phyloP scores from a whole-genome alignment of 225 moss, liverwort and hornwort species.

The Physcomitrium patens region DNA sequence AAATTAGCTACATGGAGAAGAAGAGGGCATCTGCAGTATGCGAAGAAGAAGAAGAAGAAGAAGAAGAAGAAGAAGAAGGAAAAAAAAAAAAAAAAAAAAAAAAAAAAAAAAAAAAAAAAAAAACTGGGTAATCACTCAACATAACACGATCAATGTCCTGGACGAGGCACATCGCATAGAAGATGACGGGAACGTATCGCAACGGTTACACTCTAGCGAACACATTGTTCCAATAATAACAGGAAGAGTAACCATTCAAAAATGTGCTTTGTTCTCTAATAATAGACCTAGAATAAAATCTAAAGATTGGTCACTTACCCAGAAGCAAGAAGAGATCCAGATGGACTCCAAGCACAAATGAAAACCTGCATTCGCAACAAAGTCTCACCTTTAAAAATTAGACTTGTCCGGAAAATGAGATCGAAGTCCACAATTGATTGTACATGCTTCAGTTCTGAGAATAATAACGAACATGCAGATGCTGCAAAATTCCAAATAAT shows the following conservation, averaged over 20 bases:
- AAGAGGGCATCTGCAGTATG: neutral
- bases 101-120: neutral
- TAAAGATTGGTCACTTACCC: slow-evolving; percentile 60
- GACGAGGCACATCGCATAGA: neutral
- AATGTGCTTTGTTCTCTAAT: neutral
- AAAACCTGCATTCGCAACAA: slow-evolving; percentile 66
- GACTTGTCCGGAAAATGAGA: neutral
- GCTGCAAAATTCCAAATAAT: neutral
- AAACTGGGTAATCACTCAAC: neutral
- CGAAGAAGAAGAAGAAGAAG: no score
- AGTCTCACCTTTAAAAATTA: slow-evolving; percentile 4
- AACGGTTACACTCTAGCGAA: neutral
- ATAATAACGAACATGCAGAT: neutral
- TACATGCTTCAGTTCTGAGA: neutral
- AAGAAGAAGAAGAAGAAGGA: no score
- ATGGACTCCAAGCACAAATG: slow-evolving; percentile 99
- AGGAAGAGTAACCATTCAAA: neutral
- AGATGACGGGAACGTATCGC: neutral
- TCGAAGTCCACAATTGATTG: neutral
- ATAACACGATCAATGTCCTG: neutral
- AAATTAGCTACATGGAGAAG: slow-evolving; percentile 11
- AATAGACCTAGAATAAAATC: neutral
- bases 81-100: no score
- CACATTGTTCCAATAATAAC: neutral
- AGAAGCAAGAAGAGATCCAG: slow-evolving; percentile 94